Evolutionary conservation across 1,284 basidiomycete species (phyloP).

Genomic region (Apiotrichum laibachii): DNA sequence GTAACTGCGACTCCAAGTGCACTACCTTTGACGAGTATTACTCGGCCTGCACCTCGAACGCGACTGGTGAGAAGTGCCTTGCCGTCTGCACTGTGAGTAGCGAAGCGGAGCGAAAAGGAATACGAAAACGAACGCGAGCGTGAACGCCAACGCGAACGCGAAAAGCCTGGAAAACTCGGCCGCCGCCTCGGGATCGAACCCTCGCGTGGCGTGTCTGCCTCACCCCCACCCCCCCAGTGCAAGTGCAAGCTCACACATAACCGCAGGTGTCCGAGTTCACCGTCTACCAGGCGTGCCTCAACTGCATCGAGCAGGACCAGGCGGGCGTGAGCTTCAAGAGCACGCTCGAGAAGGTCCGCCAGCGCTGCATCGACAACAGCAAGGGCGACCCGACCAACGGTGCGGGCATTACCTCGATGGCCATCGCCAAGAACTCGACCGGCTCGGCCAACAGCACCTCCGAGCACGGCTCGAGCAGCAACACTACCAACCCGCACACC

Average conservation of each 20-base stretch:
- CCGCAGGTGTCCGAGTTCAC: neutral
- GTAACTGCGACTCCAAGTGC: neutral
- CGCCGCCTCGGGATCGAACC: too few species aligned
- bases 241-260: neutral
- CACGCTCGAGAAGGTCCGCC: neutral
- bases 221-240: too few species aligned
- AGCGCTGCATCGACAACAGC: slow-evolving; percentile 3
- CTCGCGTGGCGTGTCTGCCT: too few species aligned
- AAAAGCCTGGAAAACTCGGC: too few species aligned
- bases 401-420: neutral
- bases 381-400: neutral
- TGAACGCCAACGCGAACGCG: too few species aligned
- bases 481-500: too few species aligned
- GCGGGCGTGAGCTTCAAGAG: neutral
- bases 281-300: neutral
- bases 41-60: neutral
- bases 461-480: too few species aligned
- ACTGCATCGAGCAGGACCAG: neutral
- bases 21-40: neutral
- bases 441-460: too few species aligned
- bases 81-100: neutral
- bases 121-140: too few species aligned
- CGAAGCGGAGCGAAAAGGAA: too few species aligned
- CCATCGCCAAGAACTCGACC: neutral
- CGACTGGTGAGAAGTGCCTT: neutral